Evolutionary conservation across 805 yeast genomes (phyloP).

Genomic region (Wickerhamiella siamensis): DNA sequence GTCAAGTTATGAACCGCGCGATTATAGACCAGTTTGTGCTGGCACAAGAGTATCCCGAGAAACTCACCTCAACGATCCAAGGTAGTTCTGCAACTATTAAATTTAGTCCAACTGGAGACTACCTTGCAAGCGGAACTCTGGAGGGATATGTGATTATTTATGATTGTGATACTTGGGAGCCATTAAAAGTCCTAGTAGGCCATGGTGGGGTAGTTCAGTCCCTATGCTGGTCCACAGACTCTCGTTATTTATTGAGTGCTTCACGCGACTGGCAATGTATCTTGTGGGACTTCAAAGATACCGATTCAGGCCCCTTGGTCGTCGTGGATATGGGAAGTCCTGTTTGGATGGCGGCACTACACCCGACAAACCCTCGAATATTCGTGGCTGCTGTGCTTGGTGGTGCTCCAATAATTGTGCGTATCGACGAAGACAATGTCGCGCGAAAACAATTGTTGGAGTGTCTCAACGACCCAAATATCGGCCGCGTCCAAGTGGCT

Average conservation of each 20-base stretch:
- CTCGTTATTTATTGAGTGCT: constrained; percentile 51
- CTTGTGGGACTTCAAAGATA: constrained; percentile 57
- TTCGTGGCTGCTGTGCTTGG: constrained; percentile 54
- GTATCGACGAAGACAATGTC: constrained; percentile 8
- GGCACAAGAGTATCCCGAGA: constrained; percentile 82
- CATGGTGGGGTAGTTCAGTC: constrained; percentile 67
- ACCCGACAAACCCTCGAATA: constrained; percentile 32
- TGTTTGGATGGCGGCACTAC: constrained; percentile 52
- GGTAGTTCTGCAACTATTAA: constrained; percentile 49
- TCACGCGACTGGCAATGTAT: constrained; percentile 73
- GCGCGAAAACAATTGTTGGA: background rate
- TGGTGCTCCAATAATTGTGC: constrained; percentile 37
- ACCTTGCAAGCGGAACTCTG: constrained; percentile 63
- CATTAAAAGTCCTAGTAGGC: constrained; percentile 41
- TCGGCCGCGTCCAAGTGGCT: background rate
- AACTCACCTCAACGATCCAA: constrained; percentile 49
- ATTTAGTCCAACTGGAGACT: constrained; percentile 67
- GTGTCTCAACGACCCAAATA: background rate
- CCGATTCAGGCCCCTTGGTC: constrained; percentile 1
- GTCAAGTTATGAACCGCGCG: constrained; percentile 72
- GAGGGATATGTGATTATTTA: constrained; percentile 63
- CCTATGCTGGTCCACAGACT: constrained; percentile 56
- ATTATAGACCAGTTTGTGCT: constrained; percentile 83
- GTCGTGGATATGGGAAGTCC: constrained; percentile 49
- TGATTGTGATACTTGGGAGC: constrained; percentile 53